Evolutionary conservation across 768 basidiomycete genomes (phyloP).

Genomic region (Pholiota microspora): DNA sequence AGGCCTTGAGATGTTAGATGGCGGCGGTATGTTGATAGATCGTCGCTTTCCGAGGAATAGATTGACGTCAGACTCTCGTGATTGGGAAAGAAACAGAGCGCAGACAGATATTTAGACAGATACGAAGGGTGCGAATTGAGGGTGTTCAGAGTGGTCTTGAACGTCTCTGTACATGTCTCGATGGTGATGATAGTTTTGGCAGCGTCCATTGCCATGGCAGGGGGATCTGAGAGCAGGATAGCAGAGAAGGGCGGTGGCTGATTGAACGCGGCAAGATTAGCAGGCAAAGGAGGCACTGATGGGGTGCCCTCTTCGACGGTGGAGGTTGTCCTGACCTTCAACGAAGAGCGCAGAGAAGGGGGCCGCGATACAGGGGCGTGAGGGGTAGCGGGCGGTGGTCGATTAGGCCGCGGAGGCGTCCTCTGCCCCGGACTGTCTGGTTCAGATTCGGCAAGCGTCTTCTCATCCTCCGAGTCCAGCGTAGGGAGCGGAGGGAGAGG

Average conservation of each 20-base stretch:
- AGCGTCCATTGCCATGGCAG: conserved; percentile 47
- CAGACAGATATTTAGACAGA: conserved; percentile 55
- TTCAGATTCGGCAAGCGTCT: conserved; percentile 22
- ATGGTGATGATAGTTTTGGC: conserved; percentile 66
- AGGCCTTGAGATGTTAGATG: conserved; percentile 65
- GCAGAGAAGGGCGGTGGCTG: conserved; percentile 59
- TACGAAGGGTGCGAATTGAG: conserved; percentile 67
- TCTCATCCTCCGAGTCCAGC: conserved; percentile 30
- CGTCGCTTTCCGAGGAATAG: conserved; percentile 51
- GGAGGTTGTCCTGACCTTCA: conserved; percentile 32
- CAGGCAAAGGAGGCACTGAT: conserved; percentile 49
- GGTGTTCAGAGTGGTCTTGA: conserved; percentile 66
- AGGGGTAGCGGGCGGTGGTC: conserved; percentile 25
- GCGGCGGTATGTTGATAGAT: conserved; percentile 55
- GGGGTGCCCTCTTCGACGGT: conserved; percentile 38
- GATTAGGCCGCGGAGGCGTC: conserved; percentile 34
- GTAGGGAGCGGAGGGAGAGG: conserved; percentile 56
- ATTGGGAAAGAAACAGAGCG: conserved; percentile 29
- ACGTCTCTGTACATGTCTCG: conserved; percentile 69
- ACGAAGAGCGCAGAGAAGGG: conserved; percentile 34
- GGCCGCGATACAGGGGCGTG: conserved; percentile 19
- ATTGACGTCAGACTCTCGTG: conserved; percentile 53
- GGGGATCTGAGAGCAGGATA: conserved; percentile 61
- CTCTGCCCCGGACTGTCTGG: conserved; percentile 25
- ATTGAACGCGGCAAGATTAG: conserved; percentile 41